A percentile compares a stretch with the other conserved stretches of the same genome.
phyloP scores from a whole-genome alignment of 306 rosid genomes.

The Myrica gale region DNA sequence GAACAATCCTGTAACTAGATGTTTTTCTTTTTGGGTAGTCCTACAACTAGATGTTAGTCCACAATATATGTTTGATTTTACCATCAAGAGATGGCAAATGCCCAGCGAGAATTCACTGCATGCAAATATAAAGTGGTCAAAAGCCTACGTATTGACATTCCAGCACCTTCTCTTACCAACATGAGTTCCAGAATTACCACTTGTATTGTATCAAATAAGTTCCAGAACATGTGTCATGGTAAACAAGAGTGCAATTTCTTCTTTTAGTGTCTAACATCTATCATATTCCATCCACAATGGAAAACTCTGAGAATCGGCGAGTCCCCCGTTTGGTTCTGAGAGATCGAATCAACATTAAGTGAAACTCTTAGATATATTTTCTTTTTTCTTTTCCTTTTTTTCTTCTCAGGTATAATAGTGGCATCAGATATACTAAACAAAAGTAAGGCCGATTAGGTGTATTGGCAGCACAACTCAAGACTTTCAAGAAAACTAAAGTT shows the following conservation, averaged over 20 bases:
- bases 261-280: neutral
- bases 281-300: neutral
- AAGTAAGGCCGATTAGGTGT: neutral
- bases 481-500: slow-evolving; percentile 39
- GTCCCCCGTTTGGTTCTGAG: neutral
- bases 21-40: too few relatives aligned
- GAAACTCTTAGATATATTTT: neutral
- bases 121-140: too few relatives aligned
- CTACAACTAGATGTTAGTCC: too few relatives aligned
- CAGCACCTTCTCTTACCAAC: neutral
- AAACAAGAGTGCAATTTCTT: neutral
- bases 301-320: neutral
- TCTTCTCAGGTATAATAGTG: neutral
- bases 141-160: too few relatives aligned
- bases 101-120: too few relatives aligned
- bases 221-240: neutral
- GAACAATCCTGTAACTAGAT: too few relatives aligned
- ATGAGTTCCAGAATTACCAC: neutral
- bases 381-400: neutral
- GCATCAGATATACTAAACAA: neutral
- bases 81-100: too few relatives aligned
- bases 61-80: too few relatives aligned
- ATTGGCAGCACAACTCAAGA: slow-evolving; percentile 9
- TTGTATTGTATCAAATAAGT: neutral
- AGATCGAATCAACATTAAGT: neutral